Evolutionary conservation across 1,284 basidiomycete species (phyloP), one percentile per base, ranked within the genome.

Genomic region (Ustilago loliicola): DNA sequence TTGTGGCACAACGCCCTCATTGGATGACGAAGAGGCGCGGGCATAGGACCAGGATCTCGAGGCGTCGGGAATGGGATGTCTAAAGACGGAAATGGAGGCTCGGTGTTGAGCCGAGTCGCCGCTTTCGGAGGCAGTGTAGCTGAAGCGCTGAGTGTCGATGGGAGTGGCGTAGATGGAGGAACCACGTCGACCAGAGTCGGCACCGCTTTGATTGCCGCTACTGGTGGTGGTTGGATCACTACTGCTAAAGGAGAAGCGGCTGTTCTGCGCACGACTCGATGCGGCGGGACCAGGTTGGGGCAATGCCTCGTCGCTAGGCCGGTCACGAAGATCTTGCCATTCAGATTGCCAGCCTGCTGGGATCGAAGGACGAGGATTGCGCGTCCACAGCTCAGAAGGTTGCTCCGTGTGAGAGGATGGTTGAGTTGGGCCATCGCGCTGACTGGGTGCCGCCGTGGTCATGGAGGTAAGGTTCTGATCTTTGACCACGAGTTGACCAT

Each of bases 191-290:
- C n/a, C 48, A 10, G 54, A 57, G 10, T 51, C 54, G 19, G 25
- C 27, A n/a, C 47, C 23, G 23, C 57, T 56, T 36, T 57, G 58
- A 21, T 34, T 61, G 34, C 40, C 50, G 40, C 57, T 50, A 23
- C 57, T 60, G 8, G 50, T 36, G 19, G 56, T 66, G 0, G 64
- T 53, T 7, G 51, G 55, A 19, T 68, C 53, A 5, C 50, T 42
- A 50, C 66, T 68, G 19, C 59, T 48, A 15, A 62, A 61, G 19
- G 67, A 69, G 67, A 64, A 63, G 7, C 61, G 67, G 25, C 55
- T 54, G 50, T 29, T 23, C 17, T 45, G 38, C 6, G 19, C 32
- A n/a, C 42, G 42, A 21, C 48, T 48, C 30, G 51, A 47, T 1
- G 45, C n/a, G 4, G 45, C 34, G 36, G 50, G 23, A 13, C 23